Evolutionary conservation across 2,329 filamentous ascomycete species (phyloP), one percentile per base, ranked within the genome.

Genomic region (Apiospora pterosperma): DNA sequence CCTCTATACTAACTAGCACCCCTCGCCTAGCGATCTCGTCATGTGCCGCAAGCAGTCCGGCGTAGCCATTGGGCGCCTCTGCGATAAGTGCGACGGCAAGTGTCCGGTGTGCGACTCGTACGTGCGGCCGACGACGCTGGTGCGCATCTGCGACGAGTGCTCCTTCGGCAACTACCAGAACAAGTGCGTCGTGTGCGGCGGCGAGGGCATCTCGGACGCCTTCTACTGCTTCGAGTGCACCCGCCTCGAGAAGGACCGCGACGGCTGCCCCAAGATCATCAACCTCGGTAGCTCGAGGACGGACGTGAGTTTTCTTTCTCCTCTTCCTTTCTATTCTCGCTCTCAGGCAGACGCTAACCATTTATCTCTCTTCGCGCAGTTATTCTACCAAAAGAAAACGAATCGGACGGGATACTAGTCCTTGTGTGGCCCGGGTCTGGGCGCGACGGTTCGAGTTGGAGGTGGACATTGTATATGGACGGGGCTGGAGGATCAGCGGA

Each of bases 171-270:
- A 99, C 85, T 99, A 97, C 84, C 96, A 98, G 82, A 99, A 99
- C 84, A 99, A 99, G 80, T 99, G 96, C 78, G 93, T 99, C 71
- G 96, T 99, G 52, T 99, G 96, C 80, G 96, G 96, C 77, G 96
- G 96, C 72, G 96, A 98, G 81, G 96, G 96, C 36, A 99, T 99
- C 77, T 96, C 92, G 38, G 96, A 99, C 78, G 96, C 96, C 61
- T 98, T 98, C 80, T 99, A 99, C 83, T 99, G 96, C 84, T 98
- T 98, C 76, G 96, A 99, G 81, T 99, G 96, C 78, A 99, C 96
- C 65, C 87, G 96, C 8, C 82, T 99, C 19, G 96, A 99, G 78
- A 99, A 98, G 81, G 96, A 99, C 77, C 85, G 96, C 67, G 96
- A 99, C 76, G 96, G 96, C 2, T 99, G 96, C 79, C 96, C 96